Conservation (phyloP, 352 stramenopile genomes). For the Globisporangium heterothallicum region DNA sequence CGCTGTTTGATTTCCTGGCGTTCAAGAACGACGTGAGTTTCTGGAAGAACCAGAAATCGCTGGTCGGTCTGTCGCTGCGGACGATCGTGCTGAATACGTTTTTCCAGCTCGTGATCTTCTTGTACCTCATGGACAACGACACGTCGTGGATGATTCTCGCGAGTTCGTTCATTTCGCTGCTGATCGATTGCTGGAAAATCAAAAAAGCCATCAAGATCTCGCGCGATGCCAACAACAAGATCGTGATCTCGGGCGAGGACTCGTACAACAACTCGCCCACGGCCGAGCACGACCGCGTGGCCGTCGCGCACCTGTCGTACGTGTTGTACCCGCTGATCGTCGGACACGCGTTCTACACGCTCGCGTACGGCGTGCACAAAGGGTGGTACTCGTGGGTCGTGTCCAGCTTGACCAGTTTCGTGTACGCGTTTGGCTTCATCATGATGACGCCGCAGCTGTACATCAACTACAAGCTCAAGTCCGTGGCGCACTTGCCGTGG, state of each 20-base stretch:
- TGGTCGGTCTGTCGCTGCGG: slow-evolving; percentile 92
- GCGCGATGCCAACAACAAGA: slow-evolving; percentile 73
- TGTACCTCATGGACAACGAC: slow-evolving; percentile 98
- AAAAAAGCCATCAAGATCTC: slow-evolving; percentile 88
- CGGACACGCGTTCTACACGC: slow-evolving; percentile 92
- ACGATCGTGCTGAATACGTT: slow-evolving; percentile 95
- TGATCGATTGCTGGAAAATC: slow-evolving; percentile 93
- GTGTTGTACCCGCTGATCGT: slow-evolving; percentile 88
- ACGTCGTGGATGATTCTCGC: slow-evolving; percentile 95
- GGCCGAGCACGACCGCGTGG: slow-evolving; percentile 79
- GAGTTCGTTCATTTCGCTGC: slow-evolving; percentile 68
- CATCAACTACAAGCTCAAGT: slow-evolving; percentile 99
- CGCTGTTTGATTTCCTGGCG: slow-evolving; percentile 98
- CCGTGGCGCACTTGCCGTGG: slow-evolving; percentile 95
- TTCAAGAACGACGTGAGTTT: slow-evolving; percentile 99
- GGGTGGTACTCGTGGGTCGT: slow-evolving; percentile 98
- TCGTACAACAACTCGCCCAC: slow-evolving; percentile 82
- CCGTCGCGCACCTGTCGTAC: slow-evolving; percentile 78
- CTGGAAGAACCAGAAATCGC: slow-evolving; percentile 96
- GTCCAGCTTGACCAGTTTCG: slow-evolving; percentile 94
- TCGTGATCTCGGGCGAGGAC: slow-evolving; percentile 75
- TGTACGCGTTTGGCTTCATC: slow-evolving; percentile 99
- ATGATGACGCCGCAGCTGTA: slow-evolving; percentile 99
- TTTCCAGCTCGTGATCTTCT: slow-evolving; percentile 95
- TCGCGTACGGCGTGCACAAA: slow-evolving; percentile 91